These are phyloP conservation scores for Wolfiporia cocos DNA, from an alignment of 1,284 basidiomycete genomes.

Conservation along the genomic window DNA sequence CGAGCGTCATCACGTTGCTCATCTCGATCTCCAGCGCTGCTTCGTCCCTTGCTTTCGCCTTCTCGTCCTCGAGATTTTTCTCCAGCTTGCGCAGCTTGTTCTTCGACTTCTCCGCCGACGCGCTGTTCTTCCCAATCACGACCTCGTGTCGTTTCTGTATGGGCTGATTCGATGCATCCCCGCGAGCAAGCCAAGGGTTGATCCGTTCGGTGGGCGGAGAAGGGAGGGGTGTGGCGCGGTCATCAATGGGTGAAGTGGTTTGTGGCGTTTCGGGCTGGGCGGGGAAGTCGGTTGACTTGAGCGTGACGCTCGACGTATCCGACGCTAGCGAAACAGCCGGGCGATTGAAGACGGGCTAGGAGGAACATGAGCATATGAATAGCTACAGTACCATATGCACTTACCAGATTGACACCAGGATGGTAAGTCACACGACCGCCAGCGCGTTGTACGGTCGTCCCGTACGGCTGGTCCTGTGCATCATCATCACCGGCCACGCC, in stretches of 20 bases:
- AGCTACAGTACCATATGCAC: not conserved
- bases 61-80: slow-evolving; percentile 47
- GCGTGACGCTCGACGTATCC: slow-evolving; percentile 63
- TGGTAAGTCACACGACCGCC: slow-evolving; percentile 57
- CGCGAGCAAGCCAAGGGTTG: slow-evolving; percentile 71
- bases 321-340: slow-evolving; percentile 44
- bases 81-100: slow-evolving; percentile 63
- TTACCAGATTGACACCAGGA: slow-evolving; percentile 40
- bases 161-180: slow-evolving; percentile 30
- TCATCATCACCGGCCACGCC: slow-evolving; percentile 27
- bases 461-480: slow-evolving; percentile 27
- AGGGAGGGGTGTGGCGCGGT: slow-evolving; percentile 9
- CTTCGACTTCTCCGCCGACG: slow-evolving; percentile 55
- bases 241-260: slow-evolving; percentile 12
- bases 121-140: slow-evolving; percentile 58
- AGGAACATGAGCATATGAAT: not conserved
- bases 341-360: slow-evolving; percentile 14
- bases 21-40: slow-evolving; percentile 72
- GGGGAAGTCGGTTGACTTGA: slow-evolving; percentile 54
- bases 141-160: slow-evolving; percentile 65
- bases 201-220: slow-evolving; percentile 17
- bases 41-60: slow-evolving; percentile 59
- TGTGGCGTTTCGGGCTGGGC: slow-evolving; percentile 19
- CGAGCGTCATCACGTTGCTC: slow-evolving; percentile 43
- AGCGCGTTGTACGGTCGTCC: slow-evolving; percentile 36